Conservation (phyloP, 1,139 yeast genomes). For the Casaregolazyma lundiana region DNA sequence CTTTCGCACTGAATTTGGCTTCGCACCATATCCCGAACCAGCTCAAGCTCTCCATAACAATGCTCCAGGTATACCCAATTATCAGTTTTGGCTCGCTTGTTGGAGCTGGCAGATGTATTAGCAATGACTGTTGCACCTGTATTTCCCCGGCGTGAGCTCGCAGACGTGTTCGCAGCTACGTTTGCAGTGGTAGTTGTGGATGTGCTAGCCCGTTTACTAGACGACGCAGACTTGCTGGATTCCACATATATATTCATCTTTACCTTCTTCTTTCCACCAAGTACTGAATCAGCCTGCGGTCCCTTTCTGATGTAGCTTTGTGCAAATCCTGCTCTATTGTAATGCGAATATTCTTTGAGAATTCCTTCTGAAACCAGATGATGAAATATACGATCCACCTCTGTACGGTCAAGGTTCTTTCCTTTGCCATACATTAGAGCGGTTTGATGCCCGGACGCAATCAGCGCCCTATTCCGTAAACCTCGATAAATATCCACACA, state of each 20-base stretch:
- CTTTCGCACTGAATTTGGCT: slow-evolving; percentile 9
- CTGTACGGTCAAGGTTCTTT: slow-evolving; percentile 54
- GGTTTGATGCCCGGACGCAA: slow-evolving; percentile 56
- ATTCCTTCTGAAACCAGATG: slow-evolving; percentile 66
- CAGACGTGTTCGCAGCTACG: not conserved
- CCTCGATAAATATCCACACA: slow-evolving; percentile 86
- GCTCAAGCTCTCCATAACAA: slow-evolving; percentile 18
- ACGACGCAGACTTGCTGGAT: not conserved
- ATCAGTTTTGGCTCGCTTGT: not conserved
- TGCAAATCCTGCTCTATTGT: slow-evolving; percentile 76
- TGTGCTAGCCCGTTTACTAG: slow-evolving; percentile 2
- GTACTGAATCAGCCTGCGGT: slow-evolving; percentile 44
- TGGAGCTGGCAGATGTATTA: not conserved
- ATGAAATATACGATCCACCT: slow-evolving; percentile 77
- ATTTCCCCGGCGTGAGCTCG: too few relatives aligned
- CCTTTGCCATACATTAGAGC: slow-evolving; percentile 69
- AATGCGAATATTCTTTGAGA: slow-evolving; percentile 64
- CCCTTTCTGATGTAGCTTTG: slow-evolving; percentile 68
- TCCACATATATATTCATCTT: slow-evolving; percentile 32
- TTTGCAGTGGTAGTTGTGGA: slow-evolving; percentile 5
- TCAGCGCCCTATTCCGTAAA: slow-evolving; percentile 56
- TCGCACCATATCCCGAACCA: slow-evolving; percentile 13
- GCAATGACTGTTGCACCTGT: not conserved
- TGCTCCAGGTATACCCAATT: slow-evolving; percentile 13
- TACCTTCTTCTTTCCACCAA: slow-evolving; percentile 44